Evolutionary conservation across 352 stramenopile species (phyloP).

Genomic region (Thalassiosira mediterranea): DNA sequence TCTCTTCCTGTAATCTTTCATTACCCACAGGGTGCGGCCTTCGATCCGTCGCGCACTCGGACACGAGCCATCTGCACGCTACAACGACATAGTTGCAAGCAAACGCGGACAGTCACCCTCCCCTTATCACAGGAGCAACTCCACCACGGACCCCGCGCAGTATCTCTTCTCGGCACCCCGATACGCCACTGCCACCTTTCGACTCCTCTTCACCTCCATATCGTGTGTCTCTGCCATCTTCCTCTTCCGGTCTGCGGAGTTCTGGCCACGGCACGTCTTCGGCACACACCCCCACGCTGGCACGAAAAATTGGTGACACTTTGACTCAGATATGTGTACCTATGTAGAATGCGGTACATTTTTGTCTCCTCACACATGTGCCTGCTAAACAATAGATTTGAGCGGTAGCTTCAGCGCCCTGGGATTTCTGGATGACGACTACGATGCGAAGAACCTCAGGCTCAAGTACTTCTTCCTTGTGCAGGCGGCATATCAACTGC

Average conservation of each 20-base stretch:
- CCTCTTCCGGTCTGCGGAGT: constrained; percentile 64
- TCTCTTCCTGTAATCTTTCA: constrained; percentile 1
- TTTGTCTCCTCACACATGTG: too few species aligned
- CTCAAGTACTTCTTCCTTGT: constrained; percentile 74
- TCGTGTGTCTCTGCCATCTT: constrained; percentile 55
- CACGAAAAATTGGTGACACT: constrained; percentile 76
- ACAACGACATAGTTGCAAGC: constrained; percentile 16
- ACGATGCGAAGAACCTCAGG: constrained; percentile 62
- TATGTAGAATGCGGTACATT: too few species aligned
- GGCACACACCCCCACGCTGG: constrained; percentile 42
- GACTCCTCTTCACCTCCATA: constrained; percentile 61
- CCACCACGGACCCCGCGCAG: constrained; percentile 19
- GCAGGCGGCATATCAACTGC: constrained; percentile 78
- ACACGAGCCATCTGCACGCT: constrained; percentile 34
- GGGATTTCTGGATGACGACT: constrained; percentile 64
- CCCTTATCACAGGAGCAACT: constrained; percentile 25
- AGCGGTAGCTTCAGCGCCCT: constrained; percentile 49
- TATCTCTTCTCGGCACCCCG: constrained; percentile 67
- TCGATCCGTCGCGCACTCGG: constrained; percentile 25
- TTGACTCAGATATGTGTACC: too few species aligned
- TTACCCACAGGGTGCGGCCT: constrained; percentile 26
- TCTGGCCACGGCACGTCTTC: constrained; percentile 75
- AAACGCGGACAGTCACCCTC: constrained; percentile 1
- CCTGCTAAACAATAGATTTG: too few species aligned
- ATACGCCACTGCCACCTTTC: constrained; percentile 77